These are phyloP conservation scores for Delonix regia DNA, from an alignment of 306 rosid species.

Conservation along the genomic window DNA sequence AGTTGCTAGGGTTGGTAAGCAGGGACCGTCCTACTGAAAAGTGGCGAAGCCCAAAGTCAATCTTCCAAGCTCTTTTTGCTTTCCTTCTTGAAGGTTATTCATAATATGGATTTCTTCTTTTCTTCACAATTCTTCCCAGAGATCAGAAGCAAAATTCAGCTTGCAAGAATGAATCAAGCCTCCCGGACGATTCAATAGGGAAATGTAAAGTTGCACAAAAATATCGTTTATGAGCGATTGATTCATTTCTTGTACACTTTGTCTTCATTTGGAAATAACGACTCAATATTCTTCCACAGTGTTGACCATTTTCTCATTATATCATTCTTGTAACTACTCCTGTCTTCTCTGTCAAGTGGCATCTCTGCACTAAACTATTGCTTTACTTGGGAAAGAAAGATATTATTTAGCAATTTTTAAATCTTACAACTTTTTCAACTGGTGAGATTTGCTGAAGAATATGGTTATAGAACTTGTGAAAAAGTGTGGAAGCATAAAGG, in stretches of 20 bases:
- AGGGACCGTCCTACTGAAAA: conserved; percentile 46
- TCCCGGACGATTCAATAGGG: neutral
- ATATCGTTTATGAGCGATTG: neutral
- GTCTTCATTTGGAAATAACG: conserved; percentile 28
- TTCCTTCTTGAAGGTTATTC: conserved; percentile 68
- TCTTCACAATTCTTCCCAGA: neutral
- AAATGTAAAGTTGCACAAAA: conserved; percentile 19
- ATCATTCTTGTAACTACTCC: neutral
- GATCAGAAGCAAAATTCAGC: conserved; percentile 32
- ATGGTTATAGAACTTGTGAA: neutral
- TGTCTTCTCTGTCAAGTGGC: neutral
- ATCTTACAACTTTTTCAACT: no score
- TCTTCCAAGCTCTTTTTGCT: conserved; percentile 85
- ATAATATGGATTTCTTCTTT: neutral
- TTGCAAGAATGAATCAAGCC: conserved; percentile 17
- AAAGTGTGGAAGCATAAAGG: no score
- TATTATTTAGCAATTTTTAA: neutral
- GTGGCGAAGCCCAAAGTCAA: conserved; percentile 67
- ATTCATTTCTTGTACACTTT: neutral
- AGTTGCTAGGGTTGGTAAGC: conserved; percentile 50
- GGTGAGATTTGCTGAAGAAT: neutral
- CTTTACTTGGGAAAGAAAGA: neutral
- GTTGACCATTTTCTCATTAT: conserved; percentile 3
- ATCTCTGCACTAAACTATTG: neutral
- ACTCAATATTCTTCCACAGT: conserved; percentile 28